Evolutionary conservation across 1,284 basidiomycete genomes (phyloP), one percentile per base, ranked within the genome.

Genomic region (Boletus coffeatus): DNA sequence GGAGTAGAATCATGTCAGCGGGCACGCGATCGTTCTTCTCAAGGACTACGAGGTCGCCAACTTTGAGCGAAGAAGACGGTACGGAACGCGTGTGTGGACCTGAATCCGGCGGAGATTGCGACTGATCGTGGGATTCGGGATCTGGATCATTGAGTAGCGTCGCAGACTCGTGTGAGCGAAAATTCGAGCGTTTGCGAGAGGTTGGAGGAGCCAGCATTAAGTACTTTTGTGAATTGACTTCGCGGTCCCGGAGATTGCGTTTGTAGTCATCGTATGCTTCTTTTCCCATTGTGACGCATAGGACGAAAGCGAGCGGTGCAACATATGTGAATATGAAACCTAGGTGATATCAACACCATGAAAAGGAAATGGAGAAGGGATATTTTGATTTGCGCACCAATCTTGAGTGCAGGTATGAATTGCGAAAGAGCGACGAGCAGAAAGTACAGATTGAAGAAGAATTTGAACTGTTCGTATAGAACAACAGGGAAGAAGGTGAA

Each of bases 371-470:
- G 11, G 64, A 21, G 55, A 48, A 56, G 36, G 13, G 1, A 56
- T 13, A 6, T 25, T 39, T 4, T 41, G 60, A 57, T 53, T 10
- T 25, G 79, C 85, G 59, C 61, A 92, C 93, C 95, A 64, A 98
- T 99, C 79, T 95, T 96, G 67, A 99, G 83, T 0, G 96, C 92
- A 4, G 96, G 97, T 9, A 99, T 81, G 71, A 99, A 98, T 74
- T 99, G 96, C 36, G 92, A 95, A 4, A 99, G 80, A 0, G 97
- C 96, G 14, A 99, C 97, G 13, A 98, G 87, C 4, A 99, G 85
- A 74, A 99, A 99, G 78, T 99, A 99, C 13, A 99, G 84, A 75
- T 99, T 99, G 88, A 98, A 99, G 82, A 99, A 99, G 82, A 97
- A 98, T 78, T 98, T 99, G 90, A 99, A 99, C 76, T 99, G 97